These are phyloP conservation scores for Ogataea wickerhamii DNA, from an alignment of 805 yeast genomes.

Conservation along the genomic window DNA sequence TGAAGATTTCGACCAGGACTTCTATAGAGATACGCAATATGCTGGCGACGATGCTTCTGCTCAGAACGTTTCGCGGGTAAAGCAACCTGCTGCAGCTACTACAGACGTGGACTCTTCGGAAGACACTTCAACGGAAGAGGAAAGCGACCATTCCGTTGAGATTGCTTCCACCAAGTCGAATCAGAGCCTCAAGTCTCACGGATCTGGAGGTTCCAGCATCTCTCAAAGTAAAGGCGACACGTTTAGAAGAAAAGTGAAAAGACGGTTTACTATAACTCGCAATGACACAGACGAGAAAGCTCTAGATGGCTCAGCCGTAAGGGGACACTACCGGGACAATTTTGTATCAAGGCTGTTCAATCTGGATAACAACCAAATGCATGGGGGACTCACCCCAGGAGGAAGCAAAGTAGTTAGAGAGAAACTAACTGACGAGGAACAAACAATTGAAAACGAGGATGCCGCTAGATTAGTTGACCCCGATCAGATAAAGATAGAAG, in stretches of 20 bases:
- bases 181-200: neutral
- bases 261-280: slow-evolving; percentile 15
- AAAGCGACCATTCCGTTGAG: slow-evolving; percentile 1
- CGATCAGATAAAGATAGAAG: slow-evolving; percentile 46
- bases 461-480: slow-evolving; percentile 44
- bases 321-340: slow-evolving; percentile 3
- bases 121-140: slow-evolving; percentile 27
- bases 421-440: slow-evolving; percentile 38
- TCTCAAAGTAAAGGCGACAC: slow-evolving; percentile 7
- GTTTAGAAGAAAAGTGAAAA: slow-evolving; percentile 14
- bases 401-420: slow-evolving; percentile 17
- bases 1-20: slow-evolving; percentile 31
- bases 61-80: slow-evolving; percentile 1
- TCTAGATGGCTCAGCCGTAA: neutral
- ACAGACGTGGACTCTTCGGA: slow-evolving; percentile 21
- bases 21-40: slow-evolving; percentile 21
- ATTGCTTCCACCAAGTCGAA: slow-evolving; percentile 2
- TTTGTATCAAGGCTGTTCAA: slow-evolving; percentile 11
- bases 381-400: slow-evolving; percentile 19
- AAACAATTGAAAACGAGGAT: slow-evolving; percentile 29
- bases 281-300: slow-evolving; percentile 4
- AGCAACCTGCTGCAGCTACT: slow-evolving; percentile 1
- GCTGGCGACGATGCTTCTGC: slow-evolving; percentile 5
- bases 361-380: slow-evolving; percentile 8
- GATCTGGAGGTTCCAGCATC: slow-evolving; percentile 1